Evolutionary conservation across 306 rosid genomes (phyloP).

Genomic region (Pueraria montana): DNA sequence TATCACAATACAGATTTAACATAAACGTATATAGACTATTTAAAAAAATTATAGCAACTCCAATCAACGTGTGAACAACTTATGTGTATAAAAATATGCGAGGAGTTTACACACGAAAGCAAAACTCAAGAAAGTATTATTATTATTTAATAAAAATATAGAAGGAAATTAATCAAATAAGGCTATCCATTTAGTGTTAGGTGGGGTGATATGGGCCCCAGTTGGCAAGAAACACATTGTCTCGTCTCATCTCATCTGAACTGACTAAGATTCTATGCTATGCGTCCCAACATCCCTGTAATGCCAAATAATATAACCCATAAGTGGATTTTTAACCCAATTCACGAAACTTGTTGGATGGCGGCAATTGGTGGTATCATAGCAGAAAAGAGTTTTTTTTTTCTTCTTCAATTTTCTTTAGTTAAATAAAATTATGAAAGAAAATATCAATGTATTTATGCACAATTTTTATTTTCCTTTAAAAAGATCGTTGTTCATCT

Average conservation of each 20-base stretch:
- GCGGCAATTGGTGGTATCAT: not conserved
- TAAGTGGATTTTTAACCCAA: constrained; percentile 41
- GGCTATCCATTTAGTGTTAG: not conserved
- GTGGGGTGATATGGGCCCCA: constrained; percentile 31
- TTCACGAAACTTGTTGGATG: not conserved
- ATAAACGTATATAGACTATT: not conserved
- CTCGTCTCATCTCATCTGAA: not conserved
- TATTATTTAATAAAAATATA: not conserved
- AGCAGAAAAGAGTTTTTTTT: not conserved
- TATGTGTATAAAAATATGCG: not conserved
- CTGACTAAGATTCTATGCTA: not conserved
- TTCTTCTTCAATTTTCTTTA: not conserved
- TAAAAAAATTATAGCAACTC: not conserved
- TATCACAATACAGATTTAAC: constrained; percentile 3
- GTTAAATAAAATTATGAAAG: not conserved
- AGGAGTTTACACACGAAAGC: not conserved
- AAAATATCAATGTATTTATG: too few species aligned
- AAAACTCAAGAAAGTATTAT: not conserved
- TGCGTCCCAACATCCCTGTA: not conserved
- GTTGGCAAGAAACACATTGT: constrained; percentile 13
- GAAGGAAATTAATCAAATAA: not conserved
- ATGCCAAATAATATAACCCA: constrained; percentile 31
- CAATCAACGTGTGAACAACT: not conserved
- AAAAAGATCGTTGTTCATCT: too few species aligned
- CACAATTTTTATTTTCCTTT: too few species aligned